phyloP scores from a whole-genome alignment of 1,139 yeast species.

The Candida sojae region DNA sequence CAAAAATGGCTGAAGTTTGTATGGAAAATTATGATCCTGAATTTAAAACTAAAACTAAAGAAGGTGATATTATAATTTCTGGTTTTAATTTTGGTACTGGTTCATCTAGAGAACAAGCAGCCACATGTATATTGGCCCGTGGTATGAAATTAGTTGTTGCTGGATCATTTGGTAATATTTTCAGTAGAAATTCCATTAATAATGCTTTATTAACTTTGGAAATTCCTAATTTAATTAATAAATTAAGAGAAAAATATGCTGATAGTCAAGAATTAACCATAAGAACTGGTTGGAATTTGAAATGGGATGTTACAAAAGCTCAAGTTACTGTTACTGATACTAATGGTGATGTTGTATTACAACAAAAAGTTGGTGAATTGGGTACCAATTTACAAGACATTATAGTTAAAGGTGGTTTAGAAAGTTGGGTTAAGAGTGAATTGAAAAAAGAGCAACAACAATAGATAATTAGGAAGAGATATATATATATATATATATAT shows the following conservation, averaged over 20 bases:
- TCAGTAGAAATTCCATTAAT: conserved; percentile 92
- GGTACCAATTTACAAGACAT: conserved; percentile 96
- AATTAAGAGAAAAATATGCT: conserved; percentile 68
- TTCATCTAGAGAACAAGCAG: conserved; percentile 99
- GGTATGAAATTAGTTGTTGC: conserved; percentile 92
- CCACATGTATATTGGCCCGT: conserved; percentile 92
- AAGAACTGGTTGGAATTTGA: conserved; percentile 91
- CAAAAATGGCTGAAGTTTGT: conserved; percentile 97
- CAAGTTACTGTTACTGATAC: conserved; percentile 75
- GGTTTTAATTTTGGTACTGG: conserved; percentile 99
- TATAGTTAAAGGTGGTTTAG: conserved; percentile 95
- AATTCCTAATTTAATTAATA: conserved; percentile 80
- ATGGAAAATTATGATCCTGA: conserved; percentile 98
- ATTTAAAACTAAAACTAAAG: conserved; percentile 73
- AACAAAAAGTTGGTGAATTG: conserved; percentile 90
- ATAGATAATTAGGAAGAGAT: too few relatives aligned
- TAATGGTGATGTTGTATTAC: conserved; percentile 63
- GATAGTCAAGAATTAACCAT: conserved; percentile 71
- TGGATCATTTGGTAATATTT: conserved; percentile 96
- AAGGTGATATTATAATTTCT: conserved; percentile 86
- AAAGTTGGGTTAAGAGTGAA: conserved; percentile 94
- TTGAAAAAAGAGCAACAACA: conserved; percentile 29
- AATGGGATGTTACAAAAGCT: conserved; percentile 91
- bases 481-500: too few relatives aligned
- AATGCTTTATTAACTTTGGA: conserved; percentile 92